Base-by-base conservation (phyloP, 768 basidiomycete species). In the Sarcodon sp. region DNA sequence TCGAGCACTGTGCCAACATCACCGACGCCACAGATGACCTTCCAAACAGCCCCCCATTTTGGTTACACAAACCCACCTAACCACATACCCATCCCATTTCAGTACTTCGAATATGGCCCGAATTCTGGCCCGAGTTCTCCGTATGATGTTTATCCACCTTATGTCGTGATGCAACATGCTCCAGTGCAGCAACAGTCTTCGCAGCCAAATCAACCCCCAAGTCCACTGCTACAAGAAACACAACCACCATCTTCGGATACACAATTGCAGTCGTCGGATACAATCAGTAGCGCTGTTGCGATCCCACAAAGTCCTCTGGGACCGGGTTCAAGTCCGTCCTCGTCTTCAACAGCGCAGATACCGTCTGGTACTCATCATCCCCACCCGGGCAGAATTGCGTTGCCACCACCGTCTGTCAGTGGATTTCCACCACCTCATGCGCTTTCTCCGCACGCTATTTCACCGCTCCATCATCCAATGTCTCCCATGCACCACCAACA, bases 341-440 rank as follows among this genome's bases (percentile, higher is more conserved):
- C 45, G 16, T 38, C 41, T 41, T 54, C 53, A 46, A 46, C 35
- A 35, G 49, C 43, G n/a, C 47, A 47, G 41, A 52, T 49, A 44
- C 47, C 56, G 36, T 46, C 58, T 47, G 44, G 47, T 58, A 46
- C 57, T 7, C 67, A 69, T 49, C 69, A 68, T 35, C 71, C 79
- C 43, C 83, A 82, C 53, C 85, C 85, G 1, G 83, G 83, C 0
- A 78, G 76, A 2, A 87, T 87, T 45, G 62, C 77, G 2, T 71
- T 82, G 32, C 87, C 79, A 1, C 79, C 73, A 1, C 72, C 69
- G 18, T 59, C 65, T 12, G 70, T 71, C 32, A 57, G 60, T 15
- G 63, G 68, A 3, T 70, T 74, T 50, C 62, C 72, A 4, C 57
- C 54, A 7, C 51, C 57, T 4, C 61, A 57, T 43, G 64, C 68